Conservation (phyloP, 2,329 filamentous ascomycete genomes). For the Fusarium algeriense region DNA sequence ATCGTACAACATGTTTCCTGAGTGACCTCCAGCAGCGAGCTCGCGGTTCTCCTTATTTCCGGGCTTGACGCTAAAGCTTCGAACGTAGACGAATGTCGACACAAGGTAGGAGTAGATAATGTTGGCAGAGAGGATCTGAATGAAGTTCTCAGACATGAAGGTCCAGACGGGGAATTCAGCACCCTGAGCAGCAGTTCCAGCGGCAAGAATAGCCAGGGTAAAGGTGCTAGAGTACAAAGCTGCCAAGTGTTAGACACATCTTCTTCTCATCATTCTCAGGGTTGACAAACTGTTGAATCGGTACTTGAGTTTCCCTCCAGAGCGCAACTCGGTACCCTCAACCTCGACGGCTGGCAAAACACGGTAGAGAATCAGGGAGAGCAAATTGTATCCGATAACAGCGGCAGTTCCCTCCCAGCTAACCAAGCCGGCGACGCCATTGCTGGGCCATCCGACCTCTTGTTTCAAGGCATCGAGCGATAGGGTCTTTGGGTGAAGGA, state of each 20-base stretch:
- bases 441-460: constrained; percentile 83
- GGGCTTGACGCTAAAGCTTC: constrained; percentile 84
- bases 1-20: constrained; percentile 90
- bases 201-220: constrained; percentile 76
- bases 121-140: constrained; percentile 87
- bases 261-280: constrained; percentile 26
- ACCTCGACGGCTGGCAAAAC: constrained; percentile 80
- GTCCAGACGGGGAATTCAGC: constrained; percentile 90
- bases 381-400: constrained; percentile 80
- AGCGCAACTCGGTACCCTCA: constrained; percentile 77
- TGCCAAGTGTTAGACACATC: constrained; percentile 52
- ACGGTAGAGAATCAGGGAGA: constrained; percentile 80
- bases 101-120: constrained; percentile 80
- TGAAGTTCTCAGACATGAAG: constrained; percentile 91
- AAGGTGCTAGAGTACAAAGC: constrained; percentile 81
- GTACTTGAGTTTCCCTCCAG: constrained; percentile 82
- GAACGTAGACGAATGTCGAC: constrained; percentile 82
- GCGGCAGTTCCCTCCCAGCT: constrained; percentile 78
- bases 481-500: constrained; percentile 78
- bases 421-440: constrained; percentile 77
- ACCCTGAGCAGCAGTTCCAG: constrained; percentile 81
- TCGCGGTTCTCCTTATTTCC: constrained; percentile 79
- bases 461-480: constrained; percentile 78
- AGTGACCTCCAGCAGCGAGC: constrained; percentile 83
- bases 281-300: constrained; percentile 77